Evolutionary conservation across 2,329 filamentous ascomycete species (phyloP).

Genomic region (Cephalotrichum gorgonifer): DNA sequence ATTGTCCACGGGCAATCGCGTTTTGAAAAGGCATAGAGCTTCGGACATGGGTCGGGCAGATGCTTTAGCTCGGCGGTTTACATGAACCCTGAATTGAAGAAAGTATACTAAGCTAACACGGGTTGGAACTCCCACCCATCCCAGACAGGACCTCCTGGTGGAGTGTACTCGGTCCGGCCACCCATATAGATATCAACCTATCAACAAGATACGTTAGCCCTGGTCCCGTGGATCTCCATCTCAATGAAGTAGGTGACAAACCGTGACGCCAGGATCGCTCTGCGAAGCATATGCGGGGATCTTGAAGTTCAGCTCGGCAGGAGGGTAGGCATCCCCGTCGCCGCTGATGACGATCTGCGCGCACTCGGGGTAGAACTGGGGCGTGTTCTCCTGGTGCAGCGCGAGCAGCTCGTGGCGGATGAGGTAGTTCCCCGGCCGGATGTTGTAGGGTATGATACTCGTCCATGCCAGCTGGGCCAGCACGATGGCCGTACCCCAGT

Average conservation of each 20-base stretch:
- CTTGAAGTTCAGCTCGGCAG: conserved; percentile 23
- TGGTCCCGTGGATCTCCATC: background rate
- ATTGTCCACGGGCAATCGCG: background rate
- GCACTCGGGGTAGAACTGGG: conserved; percentile 46
- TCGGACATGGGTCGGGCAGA: no score
- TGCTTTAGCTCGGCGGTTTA: no score
- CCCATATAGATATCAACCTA: background rate
- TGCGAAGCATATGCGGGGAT: conserved; percentile 27
- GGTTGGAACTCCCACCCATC: background rate
- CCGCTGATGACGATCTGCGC: conserved; percentile 50
- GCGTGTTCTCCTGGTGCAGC: conserved; percentile 33
- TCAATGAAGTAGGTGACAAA: background rate
- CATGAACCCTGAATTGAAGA: no score
- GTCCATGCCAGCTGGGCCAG: conserved; percentile 34
- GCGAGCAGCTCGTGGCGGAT: conserved; percentile 44
- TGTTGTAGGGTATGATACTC: conserved; percentile 32
- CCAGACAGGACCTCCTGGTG: background rate
- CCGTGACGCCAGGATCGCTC: conserved; percentile 24
- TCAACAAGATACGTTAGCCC: background rate
- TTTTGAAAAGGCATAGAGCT: no score
- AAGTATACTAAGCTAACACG: background rate
- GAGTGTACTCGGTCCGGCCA: background rate
- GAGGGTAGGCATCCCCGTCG: conserved; percentile 21
- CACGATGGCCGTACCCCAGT: conserved; percentile 38
- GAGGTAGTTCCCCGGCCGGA: conserved; percentile 40